These are phyloP conservation scores for Coemansia javaensis DNA, from an alignment of 192 early-diverging fungal genomes.

Conservation along the genomic window DNA sequence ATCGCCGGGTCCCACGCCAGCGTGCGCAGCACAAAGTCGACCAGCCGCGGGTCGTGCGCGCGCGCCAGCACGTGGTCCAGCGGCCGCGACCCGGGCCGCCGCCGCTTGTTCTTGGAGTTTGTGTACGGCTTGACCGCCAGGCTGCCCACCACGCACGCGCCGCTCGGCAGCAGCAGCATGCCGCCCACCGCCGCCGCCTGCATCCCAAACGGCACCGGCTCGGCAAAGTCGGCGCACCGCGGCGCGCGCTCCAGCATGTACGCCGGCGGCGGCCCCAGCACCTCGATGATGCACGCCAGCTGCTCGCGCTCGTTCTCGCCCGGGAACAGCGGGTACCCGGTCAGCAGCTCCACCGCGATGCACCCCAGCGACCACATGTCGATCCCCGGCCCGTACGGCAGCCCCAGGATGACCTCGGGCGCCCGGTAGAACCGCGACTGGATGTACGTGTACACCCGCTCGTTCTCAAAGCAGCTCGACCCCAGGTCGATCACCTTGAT, in stretches of 20 bases:
- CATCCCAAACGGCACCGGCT: slow-evolving; percentile 27
- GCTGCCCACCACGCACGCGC: slow-evolving; percentile 29
- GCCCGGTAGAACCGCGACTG: slow-evolving; percentile 95
- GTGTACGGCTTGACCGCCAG: slow-evolving; percentile 44
- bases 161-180: slow-evolving; percentile 29
- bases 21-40: slow-evolving; percentile 82
- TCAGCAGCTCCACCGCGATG: slow-evolving; percentile 87
- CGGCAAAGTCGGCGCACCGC: slow-evolving; percentile 84
- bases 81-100: slow-evolving; percentile 71
- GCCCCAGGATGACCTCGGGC: slow-evolving; percentile 93
- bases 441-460: slow-evolving; percentile 97
- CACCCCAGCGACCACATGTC: slow-evolving; percentile 98
- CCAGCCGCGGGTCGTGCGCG: slow-evolving; percentile 69
- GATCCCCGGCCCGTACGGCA: slow-evolving; percentile 83
- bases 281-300: slow-evolving; percentile 91
- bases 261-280: slow-evolving; percentile 72
- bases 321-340: slow-evolving; percentile 90
- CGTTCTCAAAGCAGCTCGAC: slow-evolving; percentile 85
- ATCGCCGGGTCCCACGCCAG: slow-evolving; percentile 87
- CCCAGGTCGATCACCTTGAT: slow-evolving; percentile 99
- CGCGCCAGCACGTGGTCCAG: slow-evolving; percentile 65
- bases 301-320: slow-evolving; percentile 98
- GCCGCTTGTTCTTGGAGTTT: slow-evolving; percentile 87
- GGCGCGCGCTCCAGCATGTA: slow-evolving; percentile 72
- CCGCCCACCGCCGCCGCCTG: slow-evolving; percentile 18